Conservation (phyloP, 371 early-diverging fungal species). For the Mucor lusitanicus region DNA sequence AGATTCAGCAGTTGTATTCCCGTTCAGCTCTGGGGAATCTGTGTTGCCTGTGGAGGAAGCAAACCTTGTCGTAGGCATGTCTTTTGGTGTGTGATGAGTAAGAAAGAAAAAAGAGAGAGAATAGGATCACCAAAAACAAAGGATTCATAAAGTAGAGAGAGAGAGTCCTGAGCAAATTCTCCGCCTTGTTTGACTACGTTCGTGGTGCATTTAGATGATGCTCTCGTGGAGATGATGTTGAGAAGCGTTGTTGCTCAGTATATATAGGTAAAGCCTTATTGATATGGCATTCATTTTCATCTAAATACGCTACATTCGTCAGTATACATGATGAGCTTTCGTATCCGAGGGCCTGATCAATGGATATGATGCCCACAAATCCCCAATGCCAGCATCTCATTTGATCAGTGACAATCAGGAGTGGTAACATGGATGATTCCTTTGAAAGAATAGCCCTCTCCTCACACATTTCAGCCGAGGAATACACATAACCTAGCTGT, state of each 20-base stretch:
- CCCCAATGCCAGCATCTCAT: not conserved
- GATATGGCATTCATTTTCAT: not conserved
- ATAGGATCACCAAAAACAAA: too few species aligned
- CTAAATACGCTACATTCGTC: too few species aligned
- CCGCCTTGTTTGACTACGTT: not conserved
- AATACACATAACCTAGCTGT: not conserved
- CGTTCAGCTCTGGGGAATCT: not conserved
- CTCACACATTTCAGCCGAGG: not conserved
- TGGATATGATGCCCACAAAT: too few species aligned
- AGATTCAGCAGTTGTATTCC: not conserved
- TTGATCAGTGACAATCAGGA: not conserved
- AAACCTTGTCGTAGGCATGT: slow-evolving; percentile 19
- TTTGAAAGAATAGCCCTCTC: not conserved
- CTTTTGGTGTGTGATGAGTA: not conserved
- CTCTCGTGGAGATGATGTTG: not conserved
- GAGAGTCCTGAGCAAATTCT: not conserved
- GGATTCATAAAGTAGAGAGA: not conserved
- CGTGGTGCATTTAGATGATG: not conserved
- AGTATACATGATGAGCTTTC: too few species aligned
- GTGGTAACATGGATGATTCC: too few species aligned
- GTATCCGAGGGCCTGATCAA: too few species aligned
- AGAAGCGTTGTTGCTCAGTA: too few species aligned
- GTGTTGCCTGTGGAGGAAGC: slow-evolving; percentile 8
- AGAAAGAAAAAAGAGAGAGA: not conserved
- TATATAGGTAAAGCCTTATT: not conserved